Evolutionary conservation across 2,329 filamentous ascomycete species (phyloP), one percentile per base, ranked within the genome.

Genomic region (Fusarium clavum): DNA sequence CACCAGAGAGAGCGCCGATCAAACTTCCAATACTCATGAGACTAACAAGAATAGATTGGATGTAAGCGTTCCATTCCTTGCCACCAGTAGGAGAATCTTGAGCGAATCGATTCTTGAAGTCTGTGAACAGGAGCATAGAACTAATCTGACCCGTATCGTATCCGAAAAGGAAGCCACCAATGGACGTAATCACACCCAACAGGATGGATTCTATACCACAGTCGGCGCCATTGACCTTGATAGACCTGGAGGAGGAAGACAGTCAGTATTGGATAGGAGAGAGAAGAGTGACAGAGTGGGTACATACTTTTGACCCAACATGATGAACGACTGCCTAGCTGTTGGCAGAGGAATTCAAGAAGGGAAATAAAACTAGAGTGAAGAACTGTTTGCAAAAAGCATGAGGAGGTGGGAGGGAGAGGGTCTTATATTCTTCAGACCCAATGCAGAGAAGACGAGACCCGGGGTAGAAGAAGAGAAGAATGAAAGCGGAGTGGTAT

Each of bases 91-190:
- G 78, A 4, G 82, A 78, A 3, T 76, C 72, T 59, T 85, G 82
- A 20, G 84, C 87, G 68, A 91, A 91, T 12, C 87, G 84, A n/a
- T 81, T 55, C 29, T 83, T 81, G 75, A 88, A 90, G 76, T 90
- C 86, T 12, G 76, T 61, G 74, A 86, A 86, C 20, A 84, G 76
- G 12, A 86, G 77, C 74, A 86, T 82, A 43, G 79, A 81, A 9
- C 85, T 87, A 55, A 89, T 88, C 73, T 88, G 86, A 69, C 87
- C 88, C 12, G 87, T 90, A 70, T 90, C 88, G 70, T 89, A 90
- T 49, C 88, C 88, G 76, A 89, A 90, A 65, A 90, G 83, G 77
- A 88, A 88, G 49, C 87, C 88, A 64, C 88, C 88, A 43, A 90
- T 84, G 46, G 84, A 86, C 45, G 87, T 87, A 44, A 85, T 81